Evolutionary conservation across 805 yeast species (phyloP).

Genomic region (Wickerhamiella occidentalis): DNA sequence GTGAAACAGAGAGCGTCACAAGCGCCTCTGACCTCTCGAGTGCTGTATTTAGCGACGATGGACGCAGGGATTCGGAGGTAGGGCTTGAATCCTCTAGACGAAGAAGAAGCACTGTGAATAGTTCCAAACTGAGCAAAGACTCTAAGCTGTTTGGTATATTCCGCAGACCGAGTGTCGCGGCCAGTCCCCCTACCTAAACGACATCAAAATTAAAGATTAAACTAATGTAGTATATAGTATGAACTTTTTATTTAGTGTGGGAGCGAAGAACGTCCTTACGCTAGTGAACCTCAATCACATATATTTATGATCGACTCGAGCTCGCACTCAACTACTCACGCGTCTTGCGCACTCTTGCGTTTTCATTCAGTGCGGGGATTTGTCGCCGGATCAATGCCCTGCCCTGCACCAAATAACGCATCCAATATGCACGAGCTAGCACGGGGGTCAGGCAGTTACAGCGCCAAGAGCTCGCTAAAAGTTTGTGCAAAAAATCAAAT

Average conservation of each 20-base stretch:
- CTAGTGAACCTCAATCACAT: no score
- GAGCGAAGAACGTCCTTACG: no score
- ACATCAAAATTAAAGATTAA: no score
- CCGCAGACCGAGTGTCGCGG: neutral
- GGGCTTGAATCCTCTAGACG: neutral
- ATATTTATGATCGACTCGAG: no score
- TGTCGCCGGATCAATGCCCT: neutral
- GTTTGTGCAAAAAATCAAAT: neutral
- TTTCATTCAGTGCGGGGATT: no score
- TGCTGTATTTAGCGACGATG: constrained; percentile 5
- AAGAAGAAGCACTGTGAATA: neutral
- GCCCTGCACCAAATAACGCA: neutral
- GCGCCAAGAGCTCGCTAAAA: neutral
- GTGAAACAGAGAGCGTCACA: constrained; percentile 4
- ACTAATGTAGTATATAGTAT: no score
- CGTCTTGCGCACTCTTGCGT: no score
- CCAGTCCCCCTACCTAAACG: neutral
- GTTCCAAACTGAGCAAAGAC: neutral
- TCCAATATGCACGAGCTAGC: neutral
- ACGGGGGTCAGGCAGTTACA: no score
- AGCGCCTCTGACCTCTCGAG: constrained; percentile 8
- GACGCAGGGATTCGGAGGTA: neutral
- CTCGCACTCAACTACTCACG: no score
- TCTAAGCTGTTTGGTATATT: constrained; percentile 8
- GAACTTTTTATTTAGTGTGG: no score